Percentiles rank a stretch among this genome's conserved stretches.
Conservation (phyloP, 176 grass and related monocot species). For the Alopecurus myosuroides region DNA sequence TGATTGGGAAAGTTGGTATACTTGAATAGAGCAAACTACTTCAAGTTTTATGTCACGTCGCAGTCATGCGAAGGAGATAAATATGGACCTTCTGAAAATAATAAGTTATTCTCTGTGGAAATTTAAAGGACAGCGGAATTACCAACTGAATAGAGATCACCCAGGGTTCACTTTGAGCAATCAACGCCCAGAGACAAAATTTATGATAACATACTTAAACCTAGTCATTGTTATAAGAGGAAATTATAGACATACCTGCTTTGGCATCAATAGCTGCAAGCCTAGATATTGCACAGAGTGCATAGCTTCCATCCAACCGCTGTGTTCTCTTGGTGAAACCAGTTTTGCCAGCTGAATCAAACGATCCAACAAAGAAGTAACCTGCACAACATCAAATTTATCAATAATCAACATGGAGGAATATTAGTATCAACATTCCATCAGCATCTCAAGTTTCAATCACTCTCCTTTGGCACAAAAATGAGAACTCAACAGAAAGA, state of each 20-base stretch:
- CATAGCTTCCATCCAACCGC: conserved; percentile 91
- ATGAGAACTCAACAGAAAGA: not conserved
- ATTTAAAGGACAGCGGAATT: conserved; percentile 24
- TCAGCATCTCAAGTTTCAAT: not conserved
- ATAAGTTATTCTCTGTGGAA: conserved; percentile 1
- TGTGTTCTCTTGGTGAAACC: conserved; percentile 90
- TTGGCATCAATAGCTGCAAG: conserved; percentile 84
- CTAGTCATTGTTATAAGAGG: not conserved
- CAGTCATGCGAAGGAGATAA: not conserved
- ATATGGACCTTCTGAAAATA: conserved; percentile 1
- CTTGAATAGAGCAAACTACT: not conserved
- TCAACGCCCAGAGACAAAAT: conserved; percentile 54
- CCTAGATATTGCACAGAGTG: conserved; percentile 66
- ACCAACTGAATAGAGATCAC: conserved; percentile 72
- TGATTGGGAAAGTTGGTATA: not conserved
- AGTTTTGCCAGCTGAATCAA: conserved; percentile 76
- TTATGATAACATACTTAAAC: not conserved
- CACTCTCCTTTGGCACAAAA: not conserved
- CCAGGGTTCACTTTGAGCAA: conserved; percentile 84
- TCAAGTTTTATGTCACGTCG: not conserved
- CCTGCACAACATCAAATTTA: conserved; percentile 35
- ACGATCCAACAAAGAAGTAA: conserved; percentile 67
- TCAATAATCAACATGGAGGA: conserved; percentile 21
- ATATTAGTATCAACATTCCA: not conserved
- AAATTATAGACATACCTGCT: conserved; percentile 58